These are phyloP conservation scores for Hymenoscyphus occultus DNA, from an alignment of 2,329 filamentous ascomycete species.

Conservation along the genomic window DNA sequence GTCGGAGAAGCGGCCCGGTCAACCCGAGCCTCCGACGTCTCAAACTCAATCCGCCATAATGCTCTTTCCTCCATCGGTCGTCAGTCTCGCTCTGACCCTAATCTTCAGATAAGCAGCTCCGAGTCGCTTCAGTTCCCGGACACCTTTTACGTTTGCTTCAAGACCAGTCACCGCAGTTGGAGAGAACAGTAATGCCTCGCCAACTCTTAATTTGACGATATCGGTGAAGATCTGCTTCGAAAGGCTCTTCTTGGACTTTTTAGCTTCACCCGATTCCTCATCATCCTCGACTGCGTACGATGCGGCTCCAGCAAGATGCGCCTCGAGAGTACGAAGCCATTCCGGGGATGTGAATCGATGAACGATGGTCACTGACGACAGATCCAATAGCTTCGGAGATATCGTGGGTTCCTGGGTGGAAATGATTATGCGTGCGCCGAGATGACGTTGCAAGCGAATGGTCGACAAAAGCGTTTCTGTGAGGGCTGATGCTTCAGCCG, in stretches of 20 bases:
- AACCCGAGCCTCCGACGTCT: too few relatives aligned
- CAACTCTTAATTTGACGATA: constrained; percentile 48
- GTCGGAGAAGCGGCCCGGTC: too few relatives aligned
- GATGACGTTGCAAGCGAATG: constrained; percentile 69
- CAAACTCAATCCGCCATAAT: constrained; percentile 32
- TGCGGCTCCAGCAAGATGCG: constrained; percentile 47
- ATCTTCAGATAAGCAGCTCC: constrained; percentile 39
- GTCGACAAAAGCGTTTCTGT: constrained; percentile 60
- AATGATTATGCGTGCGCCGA: constrained; percentile 64
- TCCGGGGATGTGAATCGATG: constrained; percentile 68
- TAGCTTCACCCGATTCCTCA: constrained; percentile 22
- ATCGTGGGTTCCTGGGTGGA: constrained; percentile 77
- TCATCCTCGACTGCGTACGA: constrained; percentile 23
- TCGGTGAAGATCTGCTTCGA: constrained; percentile 39
- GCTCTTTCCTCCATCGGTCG: constrained; percentile 44
- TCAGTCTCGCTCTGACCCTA: constrained; percentile 41
- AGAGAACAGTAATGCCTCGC: constrained; percentile 49
- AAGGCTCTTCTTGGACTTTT: constrained; percentile 18
- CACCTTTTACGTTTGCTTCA: neutral
- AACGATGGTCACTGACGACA: constrained; percentile 69
- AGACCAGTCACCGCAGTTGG: constrained; percentile 43
- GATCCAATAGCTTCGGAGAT: constrained; percentile 63
- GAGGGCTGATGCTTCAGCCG: constrained; percentile 52
- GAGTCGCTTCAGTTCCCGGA: constrained; percentile 24
- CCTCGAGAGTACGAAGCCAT: constrained; percentile 46